A percentile compares a stretch with the other conserved stretches of the same genome.
These are phyloP conservation scores for Sugiyamaella floridensis DNA, from an alignment of 805 yeast genomes.

Conservation along the genomic window DNA sequence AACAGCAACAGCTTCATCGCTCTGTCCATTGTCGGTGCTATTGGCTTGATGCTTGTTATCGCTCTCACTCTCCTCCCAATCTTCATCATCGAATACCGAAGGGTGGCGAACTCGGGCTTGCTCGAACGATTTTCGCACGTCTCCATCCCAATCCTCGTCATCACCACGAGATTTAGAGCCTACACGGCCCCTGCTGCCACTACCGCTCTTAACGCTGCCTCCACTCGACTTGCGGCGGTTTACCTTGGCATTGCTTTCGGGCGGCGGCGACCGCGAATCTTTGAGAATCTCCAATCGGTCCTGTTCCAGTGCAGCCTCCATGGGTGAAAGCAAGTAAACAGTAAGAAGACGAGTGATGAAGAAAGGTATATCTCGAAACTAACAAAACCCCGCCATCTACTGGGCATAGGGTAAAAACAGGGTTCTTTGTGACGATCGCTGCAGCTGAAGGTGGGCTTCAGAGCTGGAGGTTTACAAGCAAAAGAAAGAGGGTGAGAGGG, in stretches of 20 bases:
- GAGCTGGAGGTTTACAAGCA: too few species aligned
- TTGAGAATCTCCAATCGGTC: slow-evolving; percentile 18
- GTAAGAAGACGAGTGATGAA: not conserved
- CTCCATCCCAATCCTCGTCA: not conserved
- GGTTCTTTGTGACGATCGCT: not conserved
- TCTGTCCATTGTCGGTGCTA: too few species aligned
- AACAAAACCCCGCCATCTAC: not conserved
- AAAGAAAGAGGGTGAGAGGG: too few species aligned
- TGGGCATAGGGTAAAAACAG: not conserved
- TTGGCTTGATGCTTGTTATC: slow-evolving; percentile 1
- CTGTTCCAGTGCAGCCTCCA: slow-evolving; percentile 24
- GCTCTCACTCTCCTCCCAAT: not conserved
- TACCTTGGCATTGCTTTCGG: not conserved
- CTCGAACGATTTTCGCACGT: not conserved
- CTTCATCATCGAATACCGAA: slow-evolving; percentile 8
- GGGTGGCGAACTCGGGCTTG: not conserved
- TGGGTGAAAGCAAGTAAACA: slow-evolving; percentile 13
- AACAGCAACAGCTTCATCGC: too few species aligned
- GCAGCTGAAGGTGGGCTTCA: not conserved
- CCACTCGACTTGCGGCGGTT: not conserved
- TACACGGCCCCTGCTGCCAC: not conserved
- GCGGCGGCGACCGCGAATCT: slow-evolving; percentile 1
- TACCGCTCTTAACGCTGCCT: not conserved
- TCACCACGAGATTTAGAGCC: not conserved
- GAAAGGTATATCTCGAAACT: not conserved